phyloP scores from a whole-genome alignment of 257 asterid species.

The Asclepias syriaca region DNA sequence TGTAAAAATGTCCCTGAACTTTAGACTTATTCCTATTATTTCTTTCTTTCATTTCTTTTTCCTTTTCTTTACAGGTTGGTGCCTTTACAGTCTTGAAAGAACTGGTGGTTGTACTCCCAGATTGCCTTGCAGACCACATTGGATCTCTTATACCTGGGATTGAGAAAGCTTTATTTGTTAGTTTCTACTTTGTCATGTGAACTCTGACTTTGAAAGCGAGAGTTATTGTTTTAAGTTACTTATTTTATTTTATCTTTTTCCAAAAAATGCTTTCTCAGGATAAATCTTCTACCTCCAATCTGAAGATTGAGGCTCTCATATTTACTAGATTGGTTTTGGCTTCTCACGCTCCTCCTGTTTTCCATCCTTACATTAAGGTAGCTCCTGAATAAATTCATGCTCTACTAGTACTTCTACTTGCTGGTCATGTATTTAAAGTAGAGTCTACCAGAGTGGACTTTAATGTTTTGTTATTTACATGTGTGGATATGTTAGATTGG shows the following conservation, averaged over 20 bases:
- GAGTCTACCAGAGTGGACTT: background rate
- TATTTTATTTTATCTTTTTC: background rate
- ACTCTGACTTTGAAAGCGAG: constrained; percentile 3
- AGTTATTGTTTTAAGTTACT: constrained; percentile 9
- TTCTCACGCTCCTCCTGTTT: constrained; percentile 82
- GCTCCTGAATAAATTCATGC: background rate
- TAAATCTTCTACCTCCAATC: constrained; percentile 91
- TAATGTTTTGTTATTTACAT: background rate
- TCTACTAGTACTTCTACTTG: background rate
- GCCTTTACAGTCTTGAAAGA: constrained; percentile 94
- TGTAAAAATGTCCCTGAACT: constrained; percentile 8
- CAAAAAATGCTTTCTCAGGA: constrained; percentile 51
- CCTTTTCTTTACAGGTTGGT: constrained; percentile 63
- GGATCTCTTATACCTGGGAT: constrained; percentile 95
- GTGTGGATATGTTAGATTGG: background rate
- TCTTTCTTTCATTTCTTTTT: background rate
- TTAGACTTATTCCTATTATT: constrained; percentile 14
- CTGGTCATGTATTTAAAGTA: background rate
- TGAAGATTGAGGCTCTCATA: constrained; percentile 96
- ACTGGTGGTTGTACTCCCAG: constrained; percentile 91
- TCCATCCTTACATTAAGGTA: constrained; percentile 97
- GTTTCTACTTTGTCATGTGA: constrained; percentile 25
- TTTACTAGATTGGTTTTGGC: constrained; percentile 92
- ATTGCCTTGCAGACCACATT: constrained; percentile 96
- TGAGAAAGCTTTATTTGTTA: constrained; percentile 90